phyloP scores from a whole-genome alignment of 768 basidiomycete species.

The Russula brevipes region DNA sequence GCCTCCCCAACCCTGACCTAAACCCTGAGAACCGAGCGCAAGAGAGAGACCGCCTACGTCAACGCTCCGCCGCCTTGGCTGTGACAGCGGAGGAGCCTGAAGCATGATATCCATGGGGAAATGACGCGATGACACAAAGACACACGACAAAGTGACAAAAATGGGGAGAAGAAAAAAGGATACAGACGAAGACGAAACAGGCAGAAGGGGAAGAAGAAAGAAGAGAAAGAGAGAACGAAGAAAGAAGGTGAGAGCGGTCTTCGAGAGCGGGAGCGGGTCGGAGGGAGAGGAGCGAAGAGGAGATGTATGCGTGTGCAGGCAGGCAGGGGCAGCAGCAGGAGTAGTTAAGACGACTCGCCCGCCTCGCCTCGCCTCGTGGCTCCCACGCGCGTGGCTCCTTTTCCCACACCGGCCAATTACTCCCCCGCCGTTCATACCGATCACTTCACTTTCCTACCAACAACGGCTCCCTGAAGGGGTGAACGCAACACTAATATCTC shows the following conservation, averaged over 20 bases:
- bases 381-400: conserved; percentile 10
- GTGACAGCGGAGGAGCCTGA: conserved; percentile 8
- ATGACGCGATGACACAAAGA: not conserved
- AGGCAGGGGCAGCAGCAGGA: not conserved
- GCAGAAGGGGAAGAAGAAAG: not conserved
- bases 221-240: not conserved
- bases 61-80: conserved; percentile 62
- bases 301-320: too few species aligned
- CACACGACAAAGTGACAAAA: not conserved
- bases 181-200: not conserved
- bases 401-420: conserved; percentile 9
- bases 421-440: too few species aligned
- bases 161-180: not conserved
- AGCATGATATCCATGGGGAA: conserved; percentile 15
- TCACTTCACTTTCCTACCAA: too few species aligned
- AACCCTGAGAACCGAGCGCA: conserved; percentile 56
- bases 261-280: not conserved
- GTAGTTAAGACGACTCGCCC: conserved; percentile 2
- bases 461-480: too few species aligned
- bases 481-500: too few species aligned
- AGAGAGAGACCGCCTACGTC: conserved; percentile 87
- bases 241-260: not conserved
- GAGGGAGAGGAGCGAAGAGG: not conserved
- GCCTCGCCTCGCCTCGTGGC: conserved; percentile 11
- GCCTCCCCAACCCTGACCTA: conserved; percentile 69